Conservation (phyloP, 345 rosid species). For the Boechera divaricarpa region DNA sequence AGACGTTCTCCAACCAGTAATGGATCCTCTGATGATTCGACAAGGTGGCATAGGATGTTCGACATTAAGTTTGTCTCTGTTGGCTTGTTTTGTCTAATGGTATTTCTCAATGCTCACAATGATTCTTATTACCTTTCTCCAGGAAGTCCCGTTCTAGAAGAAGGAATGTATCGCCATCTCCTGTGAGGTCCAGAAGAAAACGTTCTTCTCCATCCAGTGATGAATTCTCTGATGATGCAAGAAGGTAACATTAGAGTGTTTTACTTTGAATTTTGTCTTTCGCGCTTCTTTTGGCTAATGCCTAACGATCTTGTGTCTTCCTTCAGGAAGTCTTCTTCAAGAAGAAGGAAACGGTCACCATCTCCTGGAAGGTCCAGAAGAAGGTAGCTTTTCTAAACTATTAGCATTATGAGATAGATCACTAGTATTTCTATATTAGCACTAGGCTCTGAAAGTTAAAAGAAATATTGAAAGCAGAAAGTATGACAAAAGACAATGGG, state of each 20-base stretch:
- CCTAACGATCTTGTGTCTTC: slow-evolving; percentile 20
- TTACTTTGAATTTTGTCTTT: slow-evolving; percentile 34
- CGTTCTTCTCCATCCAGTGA: slow-evolving; percentile 71
- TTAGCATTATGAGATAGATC: slow-evolving; percentile 5
- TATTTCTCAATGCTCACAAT: background rate
- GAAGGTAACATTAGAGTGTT: slow-evolving; percentile 55
- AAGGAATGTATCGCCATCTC: slow-evolving; percentile 70
- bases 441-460: slow-evolving; percentile 15
- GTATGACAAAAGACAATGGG: slow-evolving; percentile 28
- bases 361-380: slow-evolving; percentile 82
- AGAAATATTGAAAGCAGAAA: slow-evolving; percentile 30
- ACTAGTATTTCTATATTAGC: slow-evolving; percentile 32
- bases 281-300: background rate
- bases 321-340: slow-evolving; percentile 68
- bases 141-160: slow-evolving; percentile 70
- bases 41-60: slow-evolving; percentile 55
- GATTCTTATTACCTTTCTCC: slow-evolving; percentile 31
- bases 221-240: slow-evolving; percentile 79
- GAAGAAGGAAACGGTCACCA: slow-evolving; percentile 67
- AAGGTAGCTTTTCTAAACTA: slow-evolving; percentile 57
- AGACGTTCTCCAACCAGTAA: slow-evolving; percentile 66
- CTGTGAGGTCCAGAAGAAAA: slow-evolving; percentile 82
- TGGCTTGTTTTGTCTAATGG: slow-evolving; percentile 22
- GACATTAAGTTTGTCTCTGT: background rate
- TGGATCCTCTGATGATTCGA: slow-evolving; percentile 76